Conservation (phyloP, 2,329 filamentous ascomycete genomes). For the Ophiocordyceps camponoti-saundersi region DNA sequence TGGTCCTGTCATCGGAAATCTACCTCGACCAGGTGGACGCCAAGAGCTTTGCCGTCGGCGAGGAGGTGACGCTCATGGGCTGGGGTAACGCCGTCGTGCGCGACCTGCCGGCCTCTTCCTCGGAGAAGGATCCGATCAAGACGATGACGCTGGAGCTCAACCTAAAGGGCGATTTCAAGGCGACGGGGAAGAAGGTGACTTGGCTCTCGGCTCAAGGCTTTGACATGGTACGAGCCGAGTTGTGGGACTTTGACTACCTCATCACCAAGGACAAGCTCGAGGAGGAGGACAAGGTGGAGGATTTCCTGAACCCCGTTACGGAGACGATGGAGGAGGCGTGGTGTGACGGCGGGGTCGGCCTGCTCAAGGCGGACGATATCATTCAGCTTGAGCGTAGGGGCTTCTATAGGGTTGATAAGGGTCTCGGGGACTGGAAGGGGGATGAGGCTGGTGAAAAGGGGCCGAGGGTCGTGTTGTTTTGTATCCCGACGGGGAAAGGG, state of each 20-base stretch:
- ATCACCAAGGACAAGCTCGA: slow-evolving; percentile 90
- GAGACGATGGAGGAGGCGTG: slow-evolving; percentile 57
- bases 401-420: slow-evolving; percentile 73
- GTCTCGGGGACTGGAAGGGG: slow-evolving; percentile 29
- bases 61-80: slow-evolving; percentile 92
- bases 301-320: slow-evolving; percentile 64
- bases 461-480: slow-evolving; percentile 35
- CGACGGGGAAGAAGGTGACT: slow-evolving; percentile 90
- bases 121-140: slow-evolving; percentile 36
- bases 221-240: slow-evolving; percentile 62
- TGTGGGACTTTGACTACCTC: slow-evolving; percentile 90
- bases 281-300: slow-evolving; percentile 71
- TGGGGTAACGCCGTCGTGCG: slow-evolving; percentile 84
- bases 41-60: slow-evolving; percentile 61
- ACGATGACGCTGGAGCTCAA: slow-evolving; percentile 71
- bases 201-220: slow-evolving; percentile 70
- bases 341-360: slow-evolving; percentile 65
- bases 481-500: slow-evolving; percentile 34
- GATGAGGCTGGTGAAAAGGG: slow-evolving; percentile 30
- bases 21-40: slow-evolving; percentile 79
- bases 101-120: slow-evolving; percentile 33
- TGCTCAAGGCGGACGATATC: slow-evolving; percentile 73
- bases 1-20: slow-evolving; percentile 58
- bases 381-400: slow-evolving; percentile 92
- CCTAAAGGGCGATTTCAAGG: slow-evolving; percentile 82